Evolutionary conservation across 2,329 filamentous ascomycete genomes (phyloP).

Genomic region (Apiospora marii): DNA sequence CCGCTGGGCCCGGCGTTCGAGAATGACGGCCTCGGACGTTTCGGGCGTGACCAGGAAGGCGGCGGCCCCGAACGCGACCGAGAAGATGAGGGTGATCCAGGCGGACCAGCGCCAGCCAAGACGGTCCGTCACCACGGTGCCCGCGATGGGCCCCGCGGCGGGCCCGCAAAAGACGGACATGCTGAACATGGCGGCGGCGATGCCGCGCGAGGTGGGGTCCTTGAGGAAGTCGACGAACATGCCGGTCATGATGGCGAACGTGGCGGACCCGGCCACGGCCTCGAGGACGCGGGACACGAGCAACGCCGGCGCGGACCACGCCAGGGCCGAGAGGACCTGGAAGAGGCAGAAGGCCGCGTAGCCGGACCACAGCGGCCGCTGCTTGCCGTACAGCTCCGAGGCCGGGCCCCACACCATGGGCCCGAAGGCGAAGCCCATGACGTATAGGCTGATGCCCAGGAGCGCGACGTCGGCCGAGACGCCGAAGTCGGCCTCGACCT

Average conservation of each 20-base stretch:
- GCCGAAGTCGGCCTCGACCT: background rate
- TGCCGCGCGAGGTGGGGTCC: background rate
- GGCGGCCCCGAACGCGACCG: background rate
- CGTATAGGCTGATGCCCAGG: background rate
- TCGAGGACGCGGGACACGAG: background rate
- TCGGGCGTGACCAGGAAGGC: background rate
- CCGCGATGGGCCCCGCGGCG: background rate
- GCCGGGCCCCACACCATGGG: background rate
- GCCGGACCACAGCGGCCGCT: background rate
- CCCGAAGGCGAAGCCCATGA: background rate
- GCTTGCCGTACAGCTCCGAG: background rate
- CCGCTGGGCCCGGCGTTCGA: background rate
- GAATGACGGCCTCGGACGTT: background rate
- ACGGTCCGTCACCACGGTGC: background rate
- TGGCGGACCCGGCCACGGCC: background rate
- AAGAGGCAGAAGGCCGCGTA: background rate
- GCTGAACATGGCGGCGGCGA: conserved; percentile 10
- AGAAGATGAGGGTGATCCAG: background rate
- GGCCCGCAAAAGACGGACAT: background rate
- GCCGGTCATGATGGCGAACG: background rate
- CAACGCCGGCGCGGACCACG: background rate
- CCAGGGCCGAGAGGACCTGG: background rate
- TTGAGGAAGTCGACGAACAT: conserved; percentile 5
- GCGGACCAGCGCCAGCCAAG: background rate
- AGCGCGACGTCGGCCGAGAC: background rate